Base-by-base conservation (phyloP, 1,284 basidiomycete species). In the Ustilago loliicola region DNA sequence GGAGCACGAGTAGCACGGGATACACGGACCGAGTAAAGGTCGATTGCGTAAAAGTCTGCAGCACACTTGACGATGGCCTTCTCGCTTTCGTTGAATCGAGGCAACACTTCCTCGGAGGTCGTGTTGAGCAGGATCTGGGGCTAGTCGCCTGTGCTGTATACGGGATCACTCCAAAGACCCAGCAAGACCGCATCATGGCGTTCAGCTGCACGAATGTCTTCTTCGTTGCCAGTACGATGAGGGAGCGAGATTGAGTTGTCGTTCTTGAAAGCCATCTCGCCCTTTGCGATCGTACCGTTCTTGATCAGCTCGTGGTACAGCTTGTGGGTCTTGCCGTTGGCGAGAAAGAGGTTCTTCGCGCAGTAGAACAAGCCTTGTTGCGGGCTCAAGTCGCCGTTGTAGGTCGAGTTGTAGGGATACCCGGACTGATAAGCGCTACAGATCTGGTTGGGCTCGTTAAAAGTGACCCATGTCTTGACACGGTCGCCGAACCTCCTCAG, bases 401-500 rank as follows among this genome's bases (percentile, higher is more conserved):
- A 47, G 45, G 45, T 47, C 45, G 23, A 4, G 45, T 47, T 47
- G 45, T 47, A 47, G 4, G 45, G 45, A 13, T 47, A 47, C 3
- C 45, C 45, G 3, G 45, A 47, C 45, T 47, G 45, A 13, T 47
- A 47, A n/a, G 19, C 45, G 7, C 45, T 23, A n/a, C 45, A 47
- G 45, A 47, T 47, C 45, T 47, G 45, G 45, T 47, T 47, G 23
- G 45, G 45, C 45, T 47, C 45, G n/a, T 47, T 47, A n/a, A 47
- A 47, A 17, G 45, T 47, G 17, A 47, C 23, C 45, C 45, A 47
- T 5, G 45, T 47, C 23, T 47, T 47, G 23, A 47, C n/a, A 4
- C 45, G 19, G 45, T 47, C 45, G 21, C 45, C 45, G 45, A 21
- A 47, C 8, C 45, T n/a, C 3, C 45, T 47, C 3, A 47, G 45